Evolutionary conservation across 2,329 filamentous ascomycete genomes (phyloP).

Genomic region (Exophiala calicioides): DNA sequence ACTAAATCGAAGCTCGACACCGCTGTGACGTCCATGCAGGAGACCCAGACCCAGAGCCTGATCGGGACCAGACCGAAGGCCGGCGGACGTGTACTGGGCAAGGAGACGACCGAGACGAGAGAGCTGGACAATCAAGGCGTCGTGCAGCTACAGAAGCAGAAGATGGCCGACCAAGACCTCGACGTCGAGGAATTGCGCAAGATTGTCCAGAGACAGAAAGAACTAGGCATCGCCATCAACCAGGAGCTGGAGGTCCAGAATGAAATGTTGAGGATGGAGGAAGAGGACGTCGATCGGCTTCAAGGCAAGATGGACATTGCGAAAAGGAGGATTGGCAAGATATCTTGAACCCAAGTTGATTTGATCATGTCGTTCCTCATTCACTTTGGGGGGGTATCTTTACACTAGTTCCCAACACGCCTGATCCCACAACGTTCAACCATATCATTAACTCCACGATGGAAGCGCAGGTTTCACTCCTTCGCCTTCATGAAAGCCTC

Average conservation of each 20-base stretch:
- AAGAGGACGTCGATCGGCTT: slow-evolving; percentile 58
- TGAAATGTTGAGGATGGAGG: slow-evolving; percentile 59
- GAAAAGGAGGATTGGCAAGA: slow-evolving; percentile 49
- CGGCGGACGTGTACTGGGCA: slow-evolving; percentile 53
- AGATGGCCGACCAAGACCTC: slow-evolving; percentile 63
- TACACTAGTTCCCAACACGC: neutral
- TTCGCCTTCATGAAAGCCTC: slow-evolving; percentile 19
- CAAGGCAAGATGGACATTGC: slow-evolving; percentile 50
- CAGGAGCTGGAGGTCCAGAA: slow-evolving; percentile 64
- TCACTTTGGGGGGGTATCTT: slow-evolving; percentile 14
- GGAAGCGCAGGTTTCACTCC: neutral
- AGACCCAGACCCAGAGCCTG: slow-evolving; percentile 50
- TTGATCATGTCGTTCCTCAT: slow-evolving; percentile 1
- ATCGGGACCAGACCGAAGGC: slow-evolving; percentile 37
- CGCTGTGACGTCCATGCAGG: slow-evolving; percentile 49
- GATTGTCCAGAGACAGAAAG: slow-evolving; percentile 60
- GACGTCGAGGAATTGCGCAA: slow-evolving; percentile 61
- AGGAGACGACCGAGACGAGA: slow-evolving; percentile 62
- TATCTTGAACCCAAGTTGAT: slow-evolving; percentile 38
- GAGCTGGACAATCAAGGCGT: slow-evolving; percentile 66
- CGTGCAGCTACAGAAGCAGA: slow-evolving; percentile 62
- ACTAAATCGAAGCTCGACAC: slow-evolving; percentile 50
- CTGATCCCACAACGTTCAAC: slow-evolving; percentile 4
- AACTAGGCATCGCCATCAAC: slow-evolving; percentile 64
- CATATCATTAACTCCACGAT: neutral